These are phyloP conservation scores for Lodderomyces orthopsilosis DNA, from an alignment of 1,139 yeast genomes.

Conservation along the genomic window DNA sequence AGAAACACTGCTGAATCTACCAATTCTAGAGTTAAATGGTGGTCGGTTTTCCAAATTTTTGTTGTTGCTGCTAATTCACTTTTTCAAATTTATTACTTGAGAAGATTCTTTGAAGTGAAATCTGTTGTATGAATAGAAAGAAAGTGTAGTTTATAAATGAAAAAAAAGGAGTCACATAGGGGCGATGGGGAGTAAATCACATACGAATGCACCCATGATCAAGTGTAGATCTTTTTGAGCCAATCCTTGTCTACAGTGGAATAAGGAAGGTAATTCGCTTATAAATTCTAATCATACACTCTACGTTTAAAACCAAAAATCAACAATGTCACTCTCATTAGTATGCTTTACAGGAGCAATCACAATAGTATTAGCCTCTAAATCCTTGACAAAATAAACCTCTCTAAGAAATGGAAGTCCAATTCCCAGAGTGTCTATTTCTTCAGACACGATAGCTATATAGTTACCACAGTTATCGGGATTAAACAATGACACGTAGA, in stretches of 20 bases:
- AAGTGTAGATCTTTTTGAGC: background rate
- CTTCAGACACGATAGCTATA: too few species aligned
- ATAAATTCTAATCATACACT: too few species aligned
- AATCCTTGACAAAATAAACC: conserved; percentile 35
- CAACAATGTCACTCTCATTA: conserved; percentile 5
- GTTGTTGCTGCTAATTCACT: conserved; percentile 84
- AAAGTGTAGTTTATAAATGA: too few species aligned
- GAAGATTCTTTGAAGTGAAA: conserved; percentile 93
- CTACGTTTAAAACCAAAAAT: conserved; percentile 8
- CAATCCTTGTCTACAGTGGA: too few species aligned
- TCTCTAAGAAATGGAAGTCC: conserved; percentile 42
- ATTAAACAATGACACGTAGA: too few species aligned
- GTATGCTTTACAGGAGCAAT: conserved; percentile 7
- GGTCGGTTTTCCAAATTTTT: conserved; percentile 88
- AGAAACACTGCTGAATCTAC: conserved; percentile 98
- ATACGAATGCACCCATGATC: too few species aligned
- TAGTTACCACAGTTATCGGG: too few species aligned
- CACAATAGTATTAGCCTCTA: conserved; percentile 6
- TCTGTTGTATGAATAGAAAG: conserved; percentile 58
- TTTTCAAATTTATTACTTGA: conserved; percentile 91
- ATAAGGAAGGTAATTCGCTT: too few species aligned
- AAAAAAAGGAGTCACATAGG: too few species aligned
- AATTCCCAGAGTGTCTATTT: too few species aligned
- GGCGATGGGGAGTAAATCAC: too few species aligned
- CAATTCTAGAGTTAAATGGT: conserved; percentile 95